phyloP scores from a whole-genome alignment of 2,329 filamentous ascomycete genomes.

The Xylariaceae sp. region DNA sequence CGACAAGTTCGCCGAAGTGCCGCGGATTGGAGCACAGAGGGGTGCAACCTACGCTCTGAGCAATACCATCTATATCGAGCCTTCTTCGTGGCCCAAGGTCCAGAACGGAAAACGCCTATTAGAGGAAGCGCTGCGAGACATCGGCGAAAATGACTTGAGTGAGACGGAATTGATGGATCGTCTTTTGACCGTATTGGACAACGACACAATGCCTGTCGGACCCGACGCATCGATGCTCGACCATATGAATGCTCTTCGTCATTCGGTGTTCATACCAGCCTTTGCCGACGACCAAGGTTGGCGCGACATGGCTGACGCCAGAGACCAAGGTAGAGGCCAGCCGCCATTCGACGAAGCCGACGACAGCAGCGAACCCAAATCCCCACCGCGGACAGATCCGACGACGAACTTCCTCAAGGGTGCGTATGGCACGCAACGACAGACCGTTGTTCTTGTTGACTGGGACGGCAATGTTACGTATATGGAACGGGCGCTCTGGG shows the following conservation, averaged over 20 bases:
- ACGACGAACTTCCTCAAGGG: constrained; percentile 52
- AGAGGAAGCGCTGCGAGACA: constrained; percentile 40
- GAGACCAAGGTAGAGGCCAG: constrained; percentile 36
- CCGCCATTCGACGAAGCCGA: constrained; percentile 38
- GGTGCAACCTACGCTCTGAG: constrained; percentile 58
- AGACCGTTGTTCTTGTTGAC: constrained; percentile 61
- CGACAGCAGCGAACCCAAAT: constrained; percentile 36
- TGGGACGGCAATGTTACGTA: constrained; percentile 62
- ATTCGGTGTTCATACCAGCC: constrained; percentile 61
- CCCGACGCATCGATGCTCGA: constrained; percentile 49
- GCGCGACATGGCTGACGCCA: constrained; percentile 44
- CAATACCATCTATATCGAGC: constrained; percentile 57
- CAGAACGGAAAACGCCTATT: constrained; percentile 49
- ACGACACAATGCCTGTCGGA: constrained; percentile 52
- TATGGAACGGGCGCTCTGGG: constrained; percentile 59
- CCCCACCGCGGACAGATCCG: constrained; percentile 38
- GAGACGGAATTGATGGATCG: constrained; percentile 50
- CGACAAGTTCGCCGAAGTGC: constrained; percentile 51
- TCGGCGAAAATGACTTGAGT: constrained; percentile 33
- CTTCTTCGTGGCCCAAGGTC: constrained; percentile 61
- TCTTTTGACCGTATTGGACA: constrained; percentile 55
- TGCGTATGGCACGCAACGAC: constrained; percentile 63
- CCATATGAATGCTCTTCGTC: constrained; percentile 51
- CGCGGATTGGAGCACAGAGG: constrained; percentile 53
- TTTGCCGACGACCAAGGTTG: constrained; percentile 51